phyloP scores from a whole-genome alignment of 2,329 filamentous ascomycete genomes.

The Verticillium nubilum region DNA sequence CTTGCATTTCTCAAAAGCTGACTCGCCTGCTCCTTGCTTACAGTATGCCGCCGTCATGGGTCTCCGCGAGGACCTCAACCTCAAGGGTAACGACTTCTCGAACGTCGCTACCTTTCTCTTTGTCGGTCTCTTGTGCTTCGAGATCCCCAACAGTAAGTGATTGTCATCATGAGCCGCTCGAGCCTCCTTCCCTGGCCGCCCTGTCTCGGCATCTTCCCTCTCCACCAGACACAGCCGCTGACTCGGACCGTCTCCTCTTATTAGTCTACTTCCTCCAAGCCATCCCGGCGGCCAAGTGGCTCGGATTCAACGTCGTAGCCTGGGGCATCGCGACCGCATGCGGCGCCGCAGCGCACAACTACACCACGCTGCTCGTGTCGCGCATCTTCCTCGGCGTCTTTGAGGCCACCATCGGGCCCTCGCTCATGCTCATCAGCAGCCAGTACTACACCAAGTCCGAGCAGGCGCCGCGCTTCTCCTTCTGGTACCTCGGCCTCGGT shows the following conservation, averaged over 20 bases:
- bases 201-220: background rate
- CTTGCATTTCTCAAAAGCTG: background rate
- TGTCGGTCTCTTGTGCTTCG: slow-evolving; percentile 53
- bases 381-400: slow-evolving; percentile 57
- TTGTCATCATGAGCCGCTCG: background rate
- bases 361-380: slow-evolving; percentile 45
- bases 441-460: slow-evolving; percentile 54
- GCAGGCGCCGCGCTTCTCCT: slow-evolving; percentile 51
- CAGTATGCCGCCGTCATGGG: slow-evolving; percentile 65
- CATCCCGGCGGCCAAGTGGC: slow-evolving; percentile 55
- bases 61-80: slow-evolving; percentile 45
- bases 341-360: slow-evolving; percentile 48
- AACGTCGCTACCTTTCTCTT: slow-evolving; percentile 59
- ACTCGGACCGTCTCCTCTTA: background rate
- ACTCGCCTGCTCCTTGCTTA: background rate
- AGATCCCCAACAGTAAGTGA: slow-evolving; percentile 50
- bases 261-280: slow-evolving; percentile 53
- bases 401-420: slow-evolving; percentile 55
- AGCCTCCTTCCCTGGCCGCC: background rate
- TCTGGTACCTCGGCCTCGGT: slow-evolving; percentile 58
- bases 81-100: slow-evolving; percentile 56
- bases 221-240: background rate
- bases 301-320: slow-evolving; percentile 51
- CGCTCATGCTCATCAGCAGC: slow-evolving; percentile 54
- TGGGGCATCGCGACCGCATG: slow-evolving; percentile 54